A percentile compares a stretch with the other conserved stretches of the same genome.
Conservation (phyloP, 805 yeast genomes). For the Candida multigemmis region DNA sequence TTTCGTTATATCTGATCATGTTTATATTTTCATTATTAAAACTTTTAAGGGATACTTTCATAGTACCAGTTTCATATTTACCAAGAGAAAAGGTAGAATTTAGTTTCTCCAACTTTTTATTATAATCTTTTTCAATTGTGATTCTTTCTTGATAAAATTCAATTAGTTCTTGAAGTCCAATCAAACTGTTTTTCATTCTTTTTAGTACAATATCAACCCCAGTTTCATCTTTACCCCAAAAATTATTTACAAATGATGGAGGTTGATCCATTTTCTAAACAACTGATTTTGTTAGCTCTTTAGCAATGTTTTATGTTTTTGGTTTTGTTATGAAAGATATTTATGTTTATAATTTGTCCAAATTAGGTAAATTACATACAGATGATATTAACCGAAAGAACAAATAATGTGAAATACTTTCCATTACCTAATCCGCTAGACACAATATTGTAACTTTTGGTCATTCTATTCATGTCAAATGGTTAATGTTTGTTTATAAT, state of each 20-base stretch:
- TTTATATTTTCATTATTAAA: conserved; percentile 50
- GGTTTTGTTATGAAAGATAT: too few species aligned
- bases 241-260: conserved; percentile 33
- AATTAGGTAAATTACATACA: too few species aligned
- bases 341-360: too few species aligned
- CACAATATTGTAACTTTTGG: too few species aligned
- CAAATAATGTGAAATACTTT: too few species aligned
- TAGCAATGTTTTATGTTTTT: too few species aligned
- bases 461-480: too few species aligned
- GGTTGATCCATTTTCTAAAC: too few species aligned
- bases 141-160: conserved; percentile 33
- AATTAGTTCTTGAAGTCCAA: conserved; percentile 35
- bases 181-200: conserved; percentile 50
- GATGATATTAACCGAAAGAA: too few species aligned
- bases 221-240: conserved; percentile 58
- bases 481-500: too few species aligned
- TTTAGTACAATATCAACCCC: conserved; percentile 49
- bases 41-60: conserved; percentile 50
- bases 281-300: too few species aligned
- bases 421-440: too few species aligned
- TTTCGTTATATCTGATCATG: conserved; percentile 47
- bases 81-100: conserved; percentile 42
- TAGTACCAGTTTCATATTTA: conserved; percentile 47
- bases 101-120: conserved; percentile 43
- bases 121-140: conserved; percentile 66